A percentile compares a stretch with the other conserved stretches of the same genome.
Conservation (phyloP, 805 yeast species). For the Wickerhamiella cacticola region DNA sequence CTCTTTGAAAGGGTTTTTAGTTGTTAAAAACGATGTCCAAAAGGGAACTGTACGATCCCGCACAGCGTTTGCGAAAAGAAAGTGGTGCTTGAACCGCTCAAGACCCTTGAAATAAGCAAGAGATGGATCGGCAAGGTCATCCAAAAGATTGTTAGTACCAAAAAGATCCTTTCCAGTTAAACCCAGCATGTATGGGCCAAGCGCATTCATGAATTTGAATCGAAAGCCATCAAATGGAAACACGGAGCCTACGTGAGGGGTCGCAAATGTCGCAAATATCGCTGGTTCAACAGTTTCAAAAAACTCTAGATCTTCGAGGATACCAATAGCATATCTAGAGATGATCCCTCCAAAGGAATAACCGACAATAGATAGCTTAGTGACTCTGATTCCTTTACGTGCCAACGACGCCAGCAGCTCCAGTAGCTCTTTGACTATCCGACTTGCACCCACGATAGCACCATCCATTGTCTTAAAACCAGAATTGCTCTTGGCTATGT, state of each 20-base stretch:
- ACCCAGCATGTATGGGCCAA: slow-evolving; percentile 48
- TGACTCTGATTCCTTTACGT: slow-evolving; percentile 34
- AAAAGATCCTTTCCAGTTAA: slow-evolving; percentile 68
- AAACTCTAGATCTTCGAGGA: slow-evolving; percentile 39
- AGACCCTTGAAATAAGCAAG: slow-evolving; percentile 43
- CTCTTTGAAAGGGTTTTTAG: slow-evolving; percentile 59
- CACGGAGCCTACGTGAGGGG: slow-evolving; percentile 49
- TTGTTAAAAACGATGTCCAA: slow-evolving; percentile 66
- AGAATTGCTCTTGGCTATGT: slow-evolving; percentile 47
- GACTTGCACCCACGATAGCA: slow-evolving; percentile 45
- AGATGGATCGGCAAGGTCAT: slow-evolving; percentile 42
- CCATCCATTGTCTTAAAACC: slow-evolving; percentile 81
- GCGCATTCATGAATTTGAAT: slow-evolving; percentile 37
- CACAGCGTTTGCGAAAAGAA: slow-evolving; percentile 58
- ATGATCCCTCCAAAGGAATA: slow-evolving; percentile 86
- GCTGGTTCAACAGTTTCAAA: slow-evolving; percentile 51
- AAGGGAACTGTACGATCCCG: slow-evolving; percentile 84
- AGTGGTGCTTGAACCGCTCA: slow-evolving; percentile 41
- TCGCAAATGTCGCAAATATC: slow-evolving; percentile 54
- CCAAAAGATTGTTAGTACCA: slow-evolving; percentile 36
- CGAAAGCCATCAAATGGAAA: background rate
- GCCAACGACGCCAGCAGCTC: slow-evolving; percentile 28
- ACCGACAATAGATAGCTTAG: slow-evolving; percentile 63
- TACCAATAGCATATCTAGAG: slow-evolving; percentile 66
- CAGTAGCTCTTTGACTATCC: slow-evolving; percentile 54